Evolutionary conservation across 2,329 filamentous ascomycete genomes (phyloP), one percentile per base, ranked within the genome.

Genomic region (Tothia fuscella): DNA sequence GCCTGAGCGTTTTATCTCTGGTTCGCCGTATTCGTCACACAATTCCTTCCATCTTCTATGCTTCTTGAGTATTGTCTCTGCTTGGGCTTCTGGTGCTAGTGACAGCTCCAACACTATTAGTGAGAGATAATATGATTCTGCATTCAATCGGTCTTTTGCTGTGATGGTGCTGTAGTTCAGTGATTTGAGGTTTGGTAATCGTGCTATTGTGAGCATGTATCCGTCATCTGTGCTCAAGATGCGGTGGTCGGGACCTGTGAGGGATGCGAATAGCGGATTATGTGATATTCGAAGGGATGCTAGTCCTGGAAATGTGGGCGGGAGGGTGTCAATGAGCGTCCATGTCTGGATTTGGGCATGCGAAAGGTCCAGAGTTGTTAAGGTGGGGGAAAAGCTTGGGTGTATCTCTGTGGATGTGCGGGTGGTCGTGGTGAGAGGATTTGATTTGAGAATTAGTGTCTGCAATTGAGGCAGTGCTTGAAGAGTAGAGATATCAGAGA

Each of bases 51-150:
- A 96, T 4, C 86, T 72, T 6, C 77, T 79, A 58, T 96, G 87
- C 3, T 65, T 61, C 0, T 57, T 60, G 3, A 82, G 56, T 0
- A 93, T 70, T 1, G 64, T 62, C 1, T 59, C 49, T 21, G 66
- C 61, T 49, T 79, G 71, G 3, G 58, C 59, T 43, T 74, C 68
- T 0, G 75, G 64, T 0, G 76, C 71, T 3, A 69, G 64, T 1
- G 77, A 71, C 29, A 95, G 66, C 55, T 91, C 83, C 47, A 78
- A 78, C 9, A 74, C 82, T 44, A 95, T 91, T 41, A 82, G 74
- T 1, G 80, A 84, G 9, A 96, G 74, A 58, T 98, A 98, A 58
- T 93, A 98, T 53, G 89, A 80, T 52, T 96, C 91, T 4, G 87
- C 87, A 53, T 96, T 91, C 41, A 76, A 70, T 14, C 89, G 77